These are phyloP conservation scores for Aspergillus nomiae DNA, from an alignment of 2,329 filamentous ascomycete species.

Conservation along the genomic window DNA sequence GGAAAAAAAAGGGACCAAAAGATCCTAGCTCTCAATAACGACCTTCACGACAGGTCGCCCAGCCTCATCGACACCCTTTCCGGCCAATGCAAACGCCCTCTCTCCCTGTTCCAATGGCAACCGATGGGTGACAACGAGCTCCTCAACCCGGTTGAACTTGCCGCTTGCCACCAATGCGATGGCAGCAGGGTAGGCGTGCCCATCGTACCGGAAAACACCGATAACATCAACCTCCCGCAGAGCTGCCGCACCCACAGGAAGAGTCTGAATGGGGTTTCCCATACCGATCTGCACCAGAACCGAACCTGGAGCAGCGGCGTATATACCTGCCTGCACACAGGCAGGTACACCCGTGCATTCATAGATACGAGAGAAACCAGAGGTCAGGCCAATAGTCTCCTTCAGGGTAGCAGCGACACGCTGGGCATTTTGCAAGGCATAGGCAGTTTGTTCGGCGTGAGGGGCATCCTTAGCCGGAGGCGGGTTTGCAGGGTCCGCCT, in stretches of 20 bases:
- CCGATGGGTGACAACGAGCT: constrained; percentile 57
- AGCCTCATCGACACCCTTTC: constrained; percentile 53
- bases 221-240: constrained; percentile 59
- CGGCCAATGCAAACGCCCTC: constrained; percentile 55
- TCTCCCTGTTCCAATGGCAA: constrained; percentile 51
- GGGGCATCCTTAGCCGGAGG: constrained; percentile 35
- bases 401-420: constrained; percentile 36
- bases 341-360: constrained; percentile 50
- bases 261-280: constrained; percentile 57
- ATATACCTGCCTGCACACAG: constrained; percentile 49
- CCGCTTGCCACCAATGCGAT: constrained; percentile 56
- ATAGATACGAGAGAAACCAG: constrained; percentile 47
- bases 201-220: constrained; percentile 59
- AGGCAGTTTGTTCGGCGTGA: constrained; percentile 34
- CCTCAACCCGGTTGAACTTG: constrained; percentile 50
- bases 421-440: constrained; percentile 39
- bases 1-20: not conserved
- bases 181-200: constrained; percentile 55
- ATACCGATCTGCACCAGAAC: constrained; percentile 59
- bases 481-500: constrained; percentile 28
- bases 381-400: constrained; percentile 23
- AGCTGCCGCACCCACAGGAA: constrained; percentile 57
- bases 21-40: constrained; percentile 40
- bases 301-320: constrained; percentile 50
- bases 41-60: constrained; percentile 58